Evolutionary conservation across 164 flowering plant species (phyloP).

Genomic region (Saururus chinensis): DNA sequence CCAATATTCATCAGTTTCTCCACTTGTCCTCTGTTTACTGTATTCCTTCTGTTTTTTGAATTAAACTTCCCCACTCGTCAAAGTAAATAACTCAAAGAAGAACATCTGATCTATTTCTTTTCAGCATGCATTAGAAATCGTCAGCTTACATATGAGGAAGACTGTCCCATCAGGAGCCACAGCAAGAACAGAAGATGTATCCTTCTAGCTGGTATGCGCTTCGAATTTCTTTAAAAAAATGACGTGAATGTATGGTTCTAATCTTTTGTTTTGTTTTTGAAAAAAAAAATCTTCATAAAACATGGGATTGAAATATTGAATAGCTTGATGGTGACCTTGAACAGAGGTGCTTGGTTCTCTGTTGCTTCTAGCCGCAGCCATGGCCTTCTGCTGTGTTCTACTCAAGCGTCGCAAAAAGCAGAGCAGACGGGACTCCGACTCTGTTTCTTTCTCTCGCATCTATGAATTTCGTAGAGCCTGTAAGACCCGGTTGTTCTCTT

Average conservation of each 20-base stretch:
- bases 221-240: too few species aligned
- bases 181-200: constrained; percentile 17
- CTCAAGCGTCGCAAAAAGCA: constrained; percentile 24
- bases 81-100: too few species aligned
- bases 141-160: constrained; percentile 35
- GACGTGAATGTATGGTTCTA: too few species aligned
- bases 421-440: constrained; percentile 17
- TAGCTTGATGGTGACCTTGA: not conserved
- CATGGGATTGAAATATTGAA: not conserved
- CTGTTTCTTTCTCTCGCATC: constrained; percentile 16
- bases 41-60: not conserved
- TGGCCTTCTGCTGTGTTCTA: constrained; percentile 22
- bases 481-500: constrained; percentile 36
- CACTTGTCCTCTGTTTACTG: not conserved
- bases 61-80: not conserved
- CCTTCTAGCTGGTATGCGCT: constrained; percentile 41
- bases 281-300: too few species aligned
- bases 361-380: constrained; percentile 26
- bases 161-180: constrained; percentile 24
- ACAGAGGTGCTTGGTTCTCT: constrained; percentile 52
- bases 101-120: too few species aligned
- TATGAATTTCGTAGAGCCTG: constrained; percentile 39
- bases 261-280: too few species aligned
- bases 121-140: constrained; percentile 59
- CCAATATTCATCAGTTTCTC: not conserved